These are phyloP conservation scores for Primulina tabacum DNA, from an alignment of 257 asterid species.

Conservation along the genomic window DNA sequence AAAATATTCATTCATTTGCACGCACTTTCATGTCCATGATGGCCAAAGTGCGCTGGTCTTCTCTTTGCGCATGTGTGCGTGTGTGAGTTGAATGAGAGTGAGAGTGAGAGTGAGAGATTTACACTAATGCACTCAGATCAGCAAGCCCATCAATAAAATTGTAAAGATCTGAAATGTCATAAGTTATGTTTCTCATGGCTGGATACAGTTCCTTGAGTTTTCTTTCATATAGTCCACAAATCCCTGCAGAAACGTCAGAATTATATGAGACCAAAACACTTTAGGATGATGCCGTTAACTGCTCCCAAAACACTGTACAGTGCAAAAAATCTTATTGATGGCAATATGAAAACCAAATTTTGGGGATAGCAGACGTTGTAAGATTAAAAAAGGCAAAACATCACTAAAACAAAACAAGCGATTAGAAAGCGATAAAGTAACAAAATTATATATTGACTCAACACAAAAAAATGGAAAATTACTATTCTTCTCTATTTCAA, in stretches of 20 bases:
- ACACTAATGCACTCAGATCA: constrained; percentile 93
- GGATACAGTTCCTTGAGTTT: constrained; percentile 85
- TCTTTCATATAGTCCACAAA: constrained; percentile 86
- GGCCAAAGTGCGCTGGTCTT: background rate
- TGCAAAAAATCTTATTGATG: background rate
- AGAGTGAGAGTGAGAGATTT: constrained; percentile 25
- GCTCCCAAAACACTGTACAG: background rate
- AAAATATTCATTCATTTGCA: too few relatives aligned
- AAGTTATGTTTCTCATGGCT: constrained; percentile 68
- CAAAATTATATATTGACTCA: background rate
- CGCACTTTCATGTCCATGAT: too few relatives aligned
- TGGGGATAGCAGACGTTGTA: background rate
- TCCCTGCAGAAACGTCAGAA: constrained; percentile 45
- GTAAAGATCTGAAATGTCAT: constrained; percentile 83
- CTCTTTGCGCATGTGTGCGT: background rate
- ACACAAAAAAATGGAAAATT: background rate
- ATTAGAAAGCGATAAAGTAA: background rate
- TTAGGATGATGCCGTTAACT: background rate
- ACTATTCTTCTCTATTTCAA: background rate
- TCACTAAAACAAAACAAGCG: background rate
- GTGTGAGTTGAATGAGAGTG: too few relatives aligned
- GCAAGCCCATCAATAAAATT: constrained; percentile 85
- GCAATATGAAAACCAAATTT: background rate
- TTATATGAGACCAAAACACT: background rate
- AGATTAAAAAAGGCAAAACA: background rate